phyloP scores from a whole-genome alignment of 1,139 yeast genomes.

The Saccharomycopsis hybrid region DNA sequence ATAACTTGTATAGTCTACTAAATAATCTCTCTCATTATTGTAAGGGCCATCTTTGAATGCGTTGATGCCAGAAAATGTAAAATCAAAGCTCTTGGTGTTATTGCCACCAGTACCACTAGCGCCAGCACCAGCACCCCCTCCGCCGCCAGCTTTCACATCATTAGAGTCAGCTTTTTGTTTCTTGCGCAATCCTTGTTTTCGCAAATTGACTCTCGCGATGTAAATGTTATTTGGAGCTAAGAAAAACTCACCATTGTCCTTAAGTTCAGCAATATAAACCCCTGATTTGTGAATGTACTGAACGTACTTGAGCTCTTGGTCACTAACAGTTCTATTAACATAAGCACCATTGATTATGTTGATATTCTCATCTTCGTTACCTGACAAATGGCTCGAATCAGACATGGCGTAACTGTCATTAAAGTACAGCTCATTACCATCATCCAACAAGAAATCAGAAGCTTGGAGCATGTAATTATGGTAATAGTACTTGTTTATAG shows the following conservation, averaged over 20 bases:
- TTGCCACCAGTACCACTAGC: too few relatives aligned
- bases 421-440: conserved; percentile 25
- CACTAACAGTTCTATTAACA: conserved; percentile 40
- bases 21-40: conserved; percentile 9
- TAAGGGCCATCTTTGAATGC: not conserved
- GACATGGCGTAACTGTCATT: not conserved
- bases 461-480: conserved; percentile 55
- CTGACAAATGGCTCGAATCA: not conserved
- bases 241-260: conserved; percentile 74
- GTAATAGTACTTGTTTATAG: conserved; percentile 51
- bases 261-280: conserved; percentile 78
- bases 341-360: conserved; percentile 23
- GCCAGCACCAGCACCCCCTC: too few relatives aligned
- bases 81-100: too few relatives aligned
- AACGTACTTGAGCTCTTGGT: conserved; percentile 70
- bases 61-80: not conserved
- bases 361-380: not conserved
- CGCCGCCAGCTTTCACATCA: not conserved
- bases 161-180: conserved; percentile 21
- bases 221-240: conserved; percentile 78
- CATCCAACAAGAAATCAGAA: conserved; percentile 75
- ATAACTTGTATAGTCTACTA: conserved; percentile 4
- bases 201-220: conserved; percentile 51
- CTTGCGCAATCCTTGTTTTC: conserved; percentile 18
- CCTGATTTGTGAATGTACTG: conserved; percentile 92